Evolutionary conservation across 2,329 filamentous ascomycete species (phyloP), one percentile per base, ranked within the genome.

Genomic region (Pseudocercospora fuligena): DNA sequence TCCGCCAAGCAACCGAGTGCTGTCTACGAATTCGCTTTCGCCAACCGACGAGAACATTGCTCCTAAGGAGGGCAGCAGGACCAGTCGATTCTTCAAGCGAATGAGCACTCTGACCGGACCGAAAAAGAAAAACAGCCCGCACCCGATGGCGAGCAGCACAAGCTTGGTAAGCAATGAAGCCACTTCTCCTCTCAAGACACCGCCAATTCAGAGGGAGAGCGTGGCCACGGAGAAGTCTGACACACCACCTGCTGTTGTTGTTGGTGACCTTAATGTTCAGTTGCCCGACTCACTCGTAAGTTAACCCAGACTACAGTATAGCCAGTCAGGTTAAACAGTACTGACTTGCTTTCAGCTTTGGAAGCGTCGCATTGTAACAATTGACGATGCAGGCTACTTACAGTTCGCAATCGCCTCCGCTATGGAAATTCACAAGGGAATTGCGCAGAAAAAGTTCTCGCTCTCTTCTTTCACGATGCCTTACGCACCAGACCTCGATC

Each of bases 221-320:
- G 72, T 61, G 23, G 63, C 61, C 23, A 51, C 59, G 12, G 57
- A 69, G 46, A 67, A 78, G 27, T 58, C 67, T 8, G 81, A 83
- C 68, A 81, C 78, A 59, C 81, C 80, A 40, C 82, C 89, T 61
- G 84, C 90, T 27, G 84, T 92, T 3, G 89, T 90, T 68, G 86
- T 97, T 78, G 93, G 94, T 58, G 92, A 97, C 75, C 90, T 99
- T 69, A 98, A 99, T 74, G 92, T 98, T 11, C 95, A 99, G 78
- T 97, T 99, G 77, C 95, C 95, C 0, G 94, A 98, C 77, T 97
- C 93, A 63, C 85, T 99, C 56, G 83, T 84, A 77, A 75, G 82
- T 75, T 53, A 14, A 31, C 53, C 23, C 56, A 29, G 33, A 46
- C 21, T 40, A 12, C 9, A 25, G 16, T 31, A 46, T n/a, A 54